Evolutionary conservation across 441 rosid species (phyloP), one percentile per base, ranked within the genome.

Genomic region (Metrosideros polymorpha): DNA sequence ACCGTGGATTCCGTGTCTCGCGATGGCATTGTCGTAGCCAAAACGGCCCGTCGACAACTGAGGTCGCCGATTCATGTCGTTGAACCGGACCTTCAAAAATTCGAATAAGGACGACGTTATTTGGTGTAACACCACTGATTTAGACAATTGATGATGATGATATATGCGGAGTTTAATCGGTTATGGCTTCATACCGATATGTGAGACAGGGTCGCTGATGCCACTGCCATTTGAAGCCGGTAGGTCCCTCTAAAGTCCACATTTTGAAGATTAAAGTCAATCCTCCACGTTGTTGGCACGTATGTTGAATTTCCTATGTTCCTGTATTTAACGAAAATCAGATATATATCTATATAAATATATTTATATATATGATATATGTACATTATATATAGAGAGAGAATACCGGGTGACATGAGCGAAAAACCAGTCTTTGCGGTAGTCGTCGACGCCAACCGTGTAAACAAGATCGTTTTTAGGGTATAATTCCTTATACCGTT

Each of bases 171-270:
- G 77, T 19, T 66, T 66, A 22, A 12, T 22, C 4, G 42, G 77
- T 66, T 39, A 24, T 39, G 39, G n/a, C n/a, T 71, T 39, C 79
- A 22, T 71, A 71, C 79, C 79, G 79, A 71, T 71, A 71, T 39
- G 47, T 14, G 79, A 71, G 79, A 71, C 3, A 0, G 49, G 14
- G 83, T 76, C 12, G 87, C 84, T 18, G 87, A 76, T 53, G 87
- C 87, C 75, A 85, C 56, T 77, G 87, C 87, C 84, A 85, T 50
- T 42, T 85, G 87, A 51, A 85, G 87, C 55, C 45, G 77, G 87
- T 85, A 85, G 35, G 42, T 85, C 15, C 71, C 75, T 18, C 47
- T n/a, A 10, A 83, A 15, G 59, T 52, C 42, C 18, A 85, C 87
- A 52, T 42, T 10, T 42, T 25, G 75, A 29, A 85, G 87, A 77